Evolutionary conservation across 768 basidiomycete species (phyloP).

Genomic region (Rhodotorula sphaerocarpa): DNA sequence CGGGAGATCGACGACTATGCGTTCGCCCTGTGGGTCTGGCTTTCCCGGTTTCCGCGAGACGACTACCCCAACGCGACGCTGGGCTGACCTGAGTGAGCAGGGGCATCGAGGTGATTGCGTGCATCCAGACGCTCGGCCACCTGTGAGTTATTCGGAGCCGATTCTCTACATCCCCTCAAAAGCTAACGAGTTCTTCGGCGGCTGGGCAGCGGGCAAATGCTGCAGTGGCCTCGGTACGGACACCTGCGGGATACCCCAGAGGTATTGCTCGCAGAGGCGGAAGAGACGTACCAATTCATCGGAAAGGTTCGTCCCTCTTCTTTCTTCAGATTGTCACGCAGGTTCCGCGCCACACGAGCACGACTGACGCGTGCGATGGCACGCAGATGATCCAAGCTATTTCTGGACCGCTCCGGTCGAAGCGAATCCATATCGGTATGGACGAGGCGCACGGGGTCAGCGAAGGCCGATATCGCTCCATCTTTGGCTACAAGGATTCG

Average conservation of each 20-base stretch:
- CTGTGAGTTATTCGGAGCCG: constrained; percentile 1
- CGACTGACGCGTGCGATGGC: not conserved
- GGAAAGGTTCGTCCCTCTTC: constrained; percentile 22
- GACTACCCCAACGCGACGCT: not conserved
- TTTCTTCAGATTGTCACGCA: too few relatives aligned
- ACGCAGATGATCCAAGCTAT: constrained; percentile 35
- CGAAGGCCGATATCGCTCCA: constrained; percentile 32
- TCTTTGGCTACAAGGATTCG: constrained; percentile 33
- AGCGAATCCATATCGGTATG: constrained; percentile 35
- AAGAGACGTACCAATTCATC: constrained; percentile 36
- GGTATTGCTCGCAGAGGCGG: constrained; percentile 29
- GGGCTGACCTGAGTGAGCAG: constrained; percentile 7
- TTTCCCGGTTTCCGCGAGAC: too few relatives aligned
- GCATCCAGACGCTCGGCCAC: constrained; percentile 39
- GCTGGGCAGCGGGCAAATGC: constrained; percentile 32
- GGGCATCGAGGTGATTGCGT: constrained; percentile 36
- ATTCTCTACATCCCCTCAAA: not conserved
- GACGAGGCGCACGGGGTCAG: constrained; percentile 37
- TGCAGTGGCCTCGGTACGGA: constrained; percentile 36
- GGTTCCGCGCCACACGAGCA: too few relatives aligned
- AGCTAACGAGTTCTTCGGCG: not conserved
- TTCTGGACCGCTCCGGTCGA: constrained; percentile 22
- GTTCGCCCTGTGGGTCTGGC: constrained; percentile 20
- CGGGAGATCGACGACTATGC: constrained; percentile 38
- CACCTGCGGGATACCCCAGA: constrained; percentile 35